Conservation (phyloP, 441 rosid species). For the Mallotus japonicus region DNA sequence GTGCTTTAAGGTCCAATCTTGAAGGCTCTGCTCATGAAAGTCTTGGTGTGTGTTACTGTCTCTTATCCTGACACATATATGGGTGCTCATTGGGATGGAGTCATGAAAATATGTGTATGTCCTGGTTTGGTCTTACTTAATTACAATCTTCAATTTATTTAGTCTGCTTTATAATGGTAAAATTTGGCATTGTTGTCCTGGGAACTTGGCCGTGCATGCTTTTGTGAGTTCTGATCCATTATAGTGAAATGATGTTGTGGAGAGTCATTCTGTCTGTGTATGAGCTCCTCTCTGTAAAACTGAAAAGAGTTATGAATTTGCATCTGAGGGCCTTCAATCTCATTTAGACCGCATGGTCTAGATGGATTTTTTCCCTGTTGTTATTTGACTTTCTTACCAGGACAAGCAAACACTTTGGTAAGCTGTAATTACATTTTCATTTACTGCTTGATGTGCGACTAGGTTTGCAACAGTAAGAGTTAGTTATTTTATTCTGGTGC, state of each 20-base stretch:
- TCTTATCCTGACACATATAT: background rate
- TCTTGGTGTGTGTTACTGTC: background rate
- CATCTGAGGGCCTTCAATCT: background rate
- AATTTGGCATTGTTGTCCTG: too few species aligned
- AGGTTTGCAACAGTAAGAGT: background rate
- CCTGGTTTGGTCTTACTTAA: background rate
- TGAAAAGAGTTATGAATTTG: background rate
- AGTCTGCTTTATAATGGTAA: background rate
- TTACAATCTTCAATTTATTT: background rate
- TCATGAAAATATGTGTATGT: background rate
- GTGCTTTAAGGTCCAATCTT: background rate
- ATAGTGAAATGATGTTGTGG: constrained; percentile 2
- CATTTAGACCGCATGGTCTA: background rate
- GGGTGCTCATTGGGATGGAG: background rate
- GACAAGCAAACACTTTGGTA: too few species aligned
- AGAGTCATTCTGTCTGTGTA: background rate
- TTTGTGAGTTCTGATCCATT: background rate
- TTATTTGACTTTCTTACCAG: too few species aligned
- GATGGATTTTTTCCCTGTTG: too few species aligned
- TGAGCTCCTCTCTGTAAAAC: background rate
- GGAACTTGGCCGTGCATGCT: background rate
- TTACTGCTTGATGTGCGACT: background rate
- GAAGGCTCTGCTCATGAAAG: background rate
- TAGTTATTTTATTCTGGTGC: background rate
- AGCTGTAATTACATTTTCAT: too few species aligned